Base-by-base conservation (phyloP, 2,329 filamentous ascomycete species). In the Pseudopithomyces maydicus region DNA sequence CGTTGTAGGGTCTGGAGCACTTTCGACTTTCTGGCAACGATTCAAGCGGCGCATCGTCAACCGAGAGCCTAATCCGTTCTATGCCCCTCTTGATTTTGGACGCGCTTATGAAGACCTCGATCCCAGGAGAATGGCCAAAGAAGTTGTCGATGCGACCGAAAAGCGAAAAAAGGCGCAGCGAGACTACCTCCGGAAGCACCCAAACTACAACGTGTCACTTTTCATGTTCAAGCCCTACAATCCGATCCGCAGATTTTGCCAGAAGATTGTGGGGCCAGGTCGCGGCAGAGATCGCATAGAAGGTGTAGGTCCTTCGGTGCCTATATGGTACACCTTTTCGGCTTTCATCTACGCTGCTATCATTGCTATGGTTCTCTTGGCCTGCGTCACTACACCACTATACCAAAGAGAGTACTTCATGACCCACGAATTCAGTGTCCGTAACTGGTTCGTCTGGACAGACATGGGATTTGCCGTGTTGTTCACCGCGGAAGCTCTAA, bases 321-420 rank as follows among this genome's bases (percentile, higher is more conserved):
- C 90, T 4, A 83, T 95, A 8, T 99, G 95, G 93, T 97, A 97
- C 72, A 81, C 86, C 0, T 96, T 98, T 74, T 97, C 95, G 0
- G 91, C 92, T 3, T 90, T 99, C 67, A 91, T 98, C 54, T 99
- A 99, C 74, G 88, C 90, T 22, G 90, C 91, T 14, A 97, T 99
- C 61, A 91, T 98, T 41, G 91, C 92, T 49, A 99, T 99, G 96
- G 95, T 99, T n/a, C 78, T 97, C 43, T 84, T 99, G 50, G 95
- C 95, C 29, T 99, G 94, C 71, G 83, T 98, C 49, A 97, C 93
- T 1, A 99, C 95, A 1, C 95, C 95, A 0, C 80, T 99, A 15
- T 99, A 96, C 72, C 95, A 99, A 73, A 92, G 90, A 72, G 84
- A 92, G 65, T 96, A 97, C 71, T 94, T 93, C 67, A 74, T 85